Conservation (phyloP, 208 protist species). For the Acanthamoeba sp. region DNA sequence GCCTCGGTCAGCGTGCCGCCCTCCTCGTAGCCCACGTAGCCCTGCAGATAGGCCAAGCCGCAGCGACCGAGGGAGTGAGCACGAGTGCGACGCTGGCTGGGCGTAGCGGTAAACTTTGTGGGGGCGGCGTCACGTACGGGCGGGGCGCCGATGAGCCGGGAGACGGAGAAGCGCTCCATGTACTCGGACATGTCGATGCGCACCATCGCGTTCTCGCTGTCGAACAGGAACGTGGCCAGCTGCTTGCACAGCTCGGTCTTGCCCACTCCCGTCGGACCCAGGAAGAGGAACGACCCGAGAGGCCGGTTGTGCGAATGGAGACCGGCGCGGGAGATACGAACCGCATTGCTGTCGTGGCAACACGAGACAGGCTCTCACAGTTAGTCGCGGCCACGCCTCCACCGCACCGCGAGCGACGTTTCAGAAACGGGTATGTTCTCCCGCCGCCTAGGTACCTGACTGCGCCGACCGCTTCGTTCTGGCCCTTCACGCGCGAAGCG, state of each 20-base stretch:
- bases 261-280: slow-evolving; percentile 86
- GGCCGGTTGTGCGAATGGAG: slow-evolving; percentile 94
- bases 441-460: no score
- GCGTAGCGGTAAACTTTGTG: no score
- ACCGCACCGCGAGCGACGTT: no score
- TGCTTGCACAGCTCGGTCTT: slow-evolving; percentile 98
- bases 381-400: no score
- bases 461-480: slow-evolving; percentile 95
- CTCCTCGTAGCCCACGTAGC: slow-evolving; percentile 99
- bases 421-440: no score
- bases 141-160: slow-evolving; percentile 98
- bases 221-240: slow-evolving; percentile 96
- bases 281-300: slow-evolving; percentile 85
- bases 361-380: no score
- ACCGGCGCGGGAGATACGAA: slow-evolving; percentile 96
- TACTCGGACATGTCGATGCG: slow-evolving; percentile 99
- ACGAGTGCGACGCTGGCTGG: no score
- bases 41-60: slow-evolving; percentile 78
- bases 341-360: slow-evolving; percentile 92
- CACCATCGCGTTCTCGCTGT: slow-evolving; percentile 97
- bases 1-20: slow-evolving; percentile 99
- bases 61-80: no score
- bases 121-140: slow-evolving; percentile 84
- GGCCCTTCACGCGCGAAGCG: slow-evolving; percentile 95
- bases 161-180: slow-evolving; percentile 97